A percentile compares a stretch with the other conserved stretches of the same genome.
phyloP scores from a whole-genome alignment of 2,329 filamentous ascomycete species.

The Torrubiella hemipterigena region DNA sequence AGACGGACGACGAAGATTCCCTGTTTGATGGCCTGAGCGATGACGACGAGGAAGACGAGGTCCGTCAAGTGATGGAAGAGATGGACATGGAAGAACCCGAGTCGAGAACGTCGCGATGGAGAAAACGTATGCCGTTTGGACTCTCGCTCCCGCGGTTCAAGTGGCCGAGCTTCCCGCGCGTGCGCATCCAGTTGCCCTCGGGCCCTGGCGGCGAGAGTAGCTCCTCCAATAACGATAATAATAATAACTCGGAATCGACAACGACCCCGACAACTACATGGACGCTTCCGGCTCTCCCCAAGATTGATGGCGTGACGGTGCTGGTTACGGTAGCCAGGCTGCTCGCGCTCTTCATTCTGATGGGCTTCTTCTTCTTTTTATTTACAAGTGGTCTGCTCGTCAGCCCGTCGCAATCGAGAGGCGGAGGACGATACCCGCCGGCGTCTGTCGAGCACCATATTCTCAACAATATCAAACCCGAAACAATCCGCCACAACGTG shows the following conservation, averaged over 20 bases:
- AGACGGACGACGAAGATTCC: slow-evolving; percentile 57
- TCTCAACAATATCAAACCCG: slow-evolving; percentile 65
- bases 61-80: slow-evolving; percentile 77
- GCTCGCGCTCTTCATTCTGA: slow-evolving; percentile 62
- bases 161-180: slow-evolving; percentile 39
- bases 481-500: slow-evolving; percentile 60
- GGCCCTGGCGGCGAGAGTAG: no score
- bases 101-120: slow-evolving; percentile 33
- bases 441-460: slow-evolving; percentile 75
- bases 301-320: slow-evolving; percentile 27
- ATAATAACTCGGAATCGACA: not conserved
- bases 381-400: slow-evolving; percentile 79
- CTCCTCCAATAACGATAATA: slow-evolving; percentile 7
- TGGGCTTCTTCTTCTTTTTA: slow-evolving; percentile 69
- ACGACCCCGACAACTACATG: not conserved
- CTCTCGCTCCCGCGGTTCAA: slow-evolving; percentile 42
- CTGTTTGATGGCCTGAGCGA: slow-evolving; percentile 37
- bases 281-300: slow-evolving; percentile 16
- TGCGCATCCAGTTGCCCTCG: slow-evolving; percentile 36
- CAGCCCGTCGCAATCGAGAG: slow-evolving; percentile 47
- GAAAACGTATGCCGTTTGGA: slow-evolving; percentile 42
- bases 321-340: slow-evolving; percentile 60
- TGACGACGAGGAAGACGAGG: slow-evolving; percentile 46
- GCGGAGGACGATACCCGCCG: slow-evolving; percentile 62
- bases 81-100: slow-evolving; percentile 70